phyloP scores from a whole-genome alignment of 257 asterid genomes.

The Euphrasia confusa region DNA sequence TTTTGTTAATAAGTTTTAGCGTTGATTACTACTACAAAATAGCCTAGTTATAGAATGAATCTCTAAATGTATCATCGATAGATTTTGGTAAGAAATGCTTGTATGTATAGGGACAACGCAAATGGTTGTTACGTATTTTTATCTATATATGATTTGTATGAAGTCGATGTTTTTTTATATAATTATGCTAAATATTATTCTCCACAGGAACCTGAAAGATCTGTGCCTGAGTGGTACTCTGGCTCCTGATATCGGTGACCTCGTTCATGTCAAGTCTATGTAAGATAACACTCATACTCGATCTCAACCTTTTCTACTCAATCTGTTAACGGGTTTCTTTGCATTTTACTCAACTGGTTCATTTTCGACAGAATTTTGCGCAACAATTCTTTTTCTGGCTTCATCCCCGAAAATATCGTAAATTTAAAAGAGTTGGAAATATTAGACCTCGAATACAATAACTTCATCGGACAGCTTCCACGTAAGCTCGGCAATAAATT shows the following conservation, averaged over 20 bases:
- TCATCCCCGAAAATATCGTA: slow-evolving; percentile 58
- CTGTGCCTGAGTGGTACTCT: slow-evolving; percentile 61
- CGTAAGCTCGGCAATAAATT: slow-evolving; percentile 44
- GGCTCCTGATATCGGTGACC: slow-evolving; percentile 55
- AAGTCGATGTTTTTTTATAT: neutral
- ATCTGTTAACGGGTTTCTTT: neutral
- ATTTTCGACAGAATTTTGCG: slow-evolving; percentile 54
- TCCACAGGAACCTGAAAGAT: slow-evolving; percentile 69
- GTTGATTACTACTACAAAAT: too few species aligned
- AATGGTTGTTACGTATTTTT: neutral
- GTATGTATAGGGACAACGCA: neutral
- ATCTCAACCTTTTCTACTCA: slow-evolving; percentile 1
- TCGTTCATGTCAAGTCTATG: slow-evolving; percentile 59
- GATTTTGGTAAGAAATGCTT: too few species aligned
- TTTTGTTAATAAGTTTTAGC: too few species aligned
- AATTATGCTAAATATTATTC: slow-evolving; percentile 11
- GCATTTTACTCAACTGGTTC: neutral
- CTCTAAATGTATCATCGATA: too few species aligned
- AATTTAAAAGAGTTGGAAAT: slow-evolving; percentile 57
- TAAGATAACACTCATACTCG: slow-evolving; percentile 28
- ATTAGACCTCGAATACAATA: slow-evolving; percentile 73
- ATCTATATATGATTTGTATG: neutral
- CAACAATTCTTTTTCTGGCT: slow-evolving; percentile 78
- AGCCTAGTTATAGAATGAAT: too few species aligned
- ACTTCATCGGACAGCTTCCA: slow-evolving; percentile 71